A percentile compares a stretch with the other conserved stretches of the same genome.
phyloP scores from a whole-genome alignment of 2,329 filamentous ascomycete genomes.

The Paecilomyces fulvus region DNA sequence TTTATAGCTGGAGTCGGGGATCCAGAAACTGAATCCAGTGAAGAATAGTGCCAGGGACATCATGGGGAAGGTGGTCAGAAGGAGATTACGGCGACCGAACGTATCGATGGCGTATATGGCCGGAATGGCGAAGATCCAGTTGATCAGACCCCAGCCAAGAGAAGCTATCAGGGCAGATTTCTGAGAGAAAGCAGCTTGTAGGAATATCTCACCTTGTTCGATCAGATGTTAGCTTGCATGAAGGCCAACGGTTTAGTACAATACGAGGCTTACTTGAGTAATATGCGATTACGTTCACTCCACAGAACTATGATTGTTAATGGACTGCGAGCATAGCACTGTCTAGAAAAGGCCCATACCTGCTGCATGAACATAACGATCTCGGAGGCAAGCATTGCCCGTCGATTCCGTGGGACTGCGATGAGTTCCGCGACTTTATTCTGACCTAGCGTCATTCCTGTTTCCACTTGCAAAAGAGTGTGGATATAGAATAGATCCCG shows the following conservation, averaged over 20 bases:
- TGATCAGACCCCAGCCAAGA: slow-evolving; percentile 54
- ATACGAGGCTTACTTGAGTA: slow-evolving; percentile 34
- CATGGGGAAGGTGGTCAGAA: slow-evolving; percentile 56
- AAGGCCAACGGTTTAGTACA: neutral
- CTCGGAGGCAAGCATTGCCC: slow-evolving; percentile 52
- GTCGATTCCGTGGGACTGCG: slow-evolving; percentile 53
- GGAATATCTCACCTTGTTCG: slow-evolving; percentile 46
- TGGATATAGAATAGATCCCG: slow-evolving; percentile 40
- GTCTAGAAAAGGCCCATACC: slow-evolving; percentile 17
- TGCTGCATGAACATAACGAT: slow-evolving; percentile 63
- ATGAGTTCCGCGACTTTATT: slow-evolving; percentile 50
- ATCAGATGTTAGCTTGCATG: neutral
- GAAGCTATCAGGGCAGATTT: slow-evolving; percentile 48
- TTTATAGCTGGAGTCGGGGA: slow-evolving; percentile 29
- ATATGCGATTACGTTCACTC: slow-evolving; percentile 49
- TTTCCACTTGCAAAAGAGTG: slow-evolving; percentile 53
- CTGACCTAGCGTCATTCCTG: slow-evolving; percentile 42
- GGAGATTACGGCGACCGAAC: slow-evolving; percentile 56
- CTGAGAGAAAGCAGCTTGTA: slow-evolving; percentile 43
- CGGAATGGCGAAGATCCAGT: slow-evolving; percentile 56
- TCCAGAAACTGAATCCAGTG: slow-evolving; percentile 46
- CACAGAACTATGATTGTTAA: slow-evolving; percentile 32
- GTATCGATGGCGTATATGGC: slow-evolving; percentile 61
- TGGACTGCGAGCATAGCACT: neutral
- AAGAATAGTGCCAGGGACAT: slow-evolving; percentile 49